A percentile compares a stretch with the other conserved stretches of the same genome.
Conservation (phyloP, 1,139 yeast genomes). For the Taphrina wiesneri region DNA sequence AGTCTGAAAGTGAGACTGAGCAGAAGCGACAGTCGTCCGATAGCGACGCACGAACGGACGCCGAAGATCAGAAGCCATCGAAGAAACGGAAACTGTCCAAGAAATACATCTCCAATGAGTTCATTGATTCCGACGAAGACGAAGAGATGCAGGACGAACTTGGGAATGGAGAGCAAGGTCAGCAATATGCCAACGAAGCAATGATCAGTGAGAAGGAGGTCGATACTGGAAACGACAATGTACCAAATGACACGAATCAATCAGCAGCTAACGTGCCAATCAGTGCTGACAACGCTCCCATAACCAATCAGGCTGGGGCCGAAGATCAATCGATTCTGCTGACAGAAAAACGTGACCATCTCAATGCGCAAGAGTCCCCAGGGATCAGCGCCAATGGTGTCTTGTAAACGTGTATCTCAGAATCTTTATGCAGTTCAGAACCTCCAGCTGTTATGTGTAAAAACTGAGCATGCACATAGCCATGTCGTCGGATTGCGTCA, state of each 20-base stretch:
- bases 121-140: slow-evolving; percentile 20
- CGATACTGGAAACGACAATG: background rate
- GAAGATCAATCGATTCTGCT: background rate
- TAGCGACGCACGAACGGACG: background rate
- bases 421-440: too few species aligned
- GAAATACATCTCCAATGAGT: slow-evolving; percentile 13
- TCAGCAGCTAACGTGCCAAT: background rate
- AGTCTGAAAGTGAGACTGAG: slow-evolving; percentile 9
- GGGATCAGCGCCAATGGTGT: background rate
- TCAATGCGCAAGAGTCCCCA: background rate
- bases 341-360: background rate
- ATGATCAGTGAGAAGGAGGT: slow-evolving; percentile 5
- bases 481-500: too few species aligned
- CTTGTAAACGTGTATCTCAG: background rate
- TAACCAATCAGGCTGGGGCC: slow-evolving; percentile 3
- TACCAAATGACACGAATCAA: background rate
- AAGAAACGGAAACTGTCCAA: slow-evolving; percentile 17
- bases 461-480: too few species aligned
- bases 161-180: background rate
- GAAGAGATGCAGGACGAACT: background rate
- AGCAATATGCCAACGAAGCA: slow-evolving; percentile 12
- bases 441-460: too few species aligned
- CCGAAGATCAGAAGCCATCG: background rate
- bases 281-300: background rate
- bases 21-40: background rate